Base-by-base conservation (phyloP, 768 basidiomycete species). In the Collybiopsis luxurians region DNA sequence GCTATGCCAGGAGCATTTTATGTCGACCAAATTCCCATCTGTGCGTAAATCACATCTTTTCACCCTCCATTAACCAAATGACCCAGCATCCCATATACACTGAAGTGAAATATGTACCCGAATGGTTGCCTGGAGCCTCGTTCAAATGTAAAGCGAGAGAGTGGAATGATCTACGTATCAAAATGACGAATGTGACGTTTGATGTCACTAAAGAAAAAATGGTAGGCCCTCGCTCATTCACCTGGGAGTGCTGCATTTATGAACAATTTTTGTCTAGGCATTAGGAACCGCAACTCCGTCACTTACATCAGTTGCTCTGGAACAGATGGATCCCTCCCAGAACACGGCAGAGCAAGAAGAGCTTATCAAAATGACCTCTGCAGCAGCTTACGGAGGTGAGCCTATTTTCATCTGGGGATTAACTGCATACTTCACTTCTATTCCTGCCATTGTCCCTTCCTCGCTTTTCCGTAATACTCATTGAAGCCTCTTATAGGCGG, bases 111-210 rank as follows among this genome's bases (percentile, higher is more conserved):
- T 68, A 77, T 36, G 59, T 82, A 12, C 80, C 80, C 0, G 66
- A 60, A 36, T 81, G 78, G 77, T 42, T 80, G 10, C 79, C 78
- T 7, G 80, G 80, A 0, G 74, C 77, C 17, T 69, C 69, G 1
- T 82, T 81, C 57, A 71, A 79, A 60, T 66, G 66, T 28, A 71
- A 69, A 50, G 79, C 79, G 2, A 63, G 64, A 26, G 54, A 58
- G 17, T 76, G 75, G 74, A 65, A 64, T 28, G 60, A 56, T 44
- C 62, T 61, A 28, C 61, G 69, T 15, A 26, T 59, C 1, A 66
- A 67, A 36, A 74, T 72, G 73, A 63, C 69, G 23, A 65, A 73
- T 10, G 59, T 58, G n/a, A n/a, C n/a, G 15, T 75, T 72, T 39
- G 21, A 45, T 6, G 53, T 66, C 3, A 68, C 69, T 10, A 66